Evolutionary conservation across 208 protist species (phyloP), one percentile per base, ranked within the genome.

Genomic region (Leishmania mexicana): DNA sequence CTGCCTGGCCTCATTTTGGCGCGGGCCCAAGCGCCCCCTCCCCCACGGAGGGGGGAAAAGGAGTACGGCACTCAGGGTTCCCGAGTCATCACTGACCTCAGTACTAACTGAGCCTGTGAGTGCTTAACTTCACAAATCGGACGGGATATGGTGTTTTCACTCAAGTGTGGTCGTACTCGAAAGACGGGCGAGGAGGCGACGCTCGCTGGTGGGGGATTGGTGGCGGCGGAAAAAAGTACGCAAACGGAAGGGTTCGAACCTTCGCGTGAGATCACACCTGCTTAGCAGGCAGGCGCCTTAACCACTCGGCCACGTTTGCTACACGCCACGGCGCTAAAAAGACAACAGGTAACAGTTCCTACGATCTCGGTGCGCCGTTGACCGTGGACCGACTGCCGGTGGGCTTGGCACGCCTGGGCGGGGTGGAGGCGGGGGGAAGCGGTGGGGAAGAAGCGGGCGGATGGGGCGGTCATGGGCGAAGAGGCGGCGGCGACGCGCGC

Each of bases 261-360:
- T 96, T 91, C 93, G 93, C 93, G 90, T 94, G 90, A 96, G 89
- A 94, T 96, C 90, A 94, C 93, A 96, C 88, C 90, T 93, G 90
- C 93, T 96, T 96, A 96, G 93, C 93, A 96, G 93, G 93, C 93
- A 93, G 90, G 88, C 93, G 93, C 93, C 90, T 96, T 96, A 94
- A 95, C 91, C 93, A 96, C 89, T 94, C 93, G 93, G 91, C 91
- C 90, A 96, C 87, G 86, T 96, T 96, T 94, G 93, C 93, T 76
- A 73, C 45, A 13, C 5, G 3, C 0, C 4, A 1, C 0, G 3
- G 28, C 2, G n/a, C 5, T 3, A 24, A 60, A 15, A n/a, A 35
- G 40, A 74, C 2, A 35, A 47, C 0, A 81, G 21, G 42, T 73
- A 49, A 71, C 15, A 70, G 5, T 38, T 65, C 0, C 5, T 0